A percentile compares a stretch with the other conserved stretches of the same genome.
Evolutionary conservation across 2,329 filamentous ascomycete species (phyloP).

Genomic region (Monilinia aucupariae): DNA sequence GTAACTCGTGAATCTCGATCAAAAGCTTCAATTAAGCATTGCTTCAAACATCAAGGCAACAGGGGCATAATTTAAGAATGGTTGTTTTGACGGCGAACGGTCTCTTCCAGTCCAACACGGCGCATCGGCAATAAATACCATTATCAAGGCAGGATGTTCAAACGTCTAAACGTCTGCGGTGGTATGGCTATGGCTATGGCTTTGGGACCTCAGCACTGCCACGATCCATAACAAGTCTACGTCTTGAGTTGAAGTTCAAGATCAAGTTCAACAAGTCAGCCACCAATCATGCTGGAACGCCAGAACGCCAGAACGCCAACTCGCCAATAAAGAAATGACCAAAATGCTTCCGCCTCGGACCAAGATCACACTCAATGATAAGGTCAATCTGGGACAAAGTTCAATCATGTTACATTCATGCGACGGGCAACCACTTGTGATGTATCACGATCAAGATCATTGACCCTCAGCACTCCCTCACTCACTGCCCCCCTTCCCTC

Average conservation of each 20-base stretch:
- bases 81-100: background rate
- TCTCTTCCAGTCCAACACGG: background rate
- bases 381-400: constrained; percentile 4
- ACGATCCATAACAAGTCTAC: background rate
- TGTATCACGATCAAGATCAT: background rate
- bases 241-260: background rate
- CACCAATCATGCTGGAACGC: too few relatives aligned
- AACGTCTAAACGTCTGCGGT: background rate
- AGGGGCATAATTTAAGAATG: too few relatives aligned
- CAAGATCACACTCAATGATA: background rate
- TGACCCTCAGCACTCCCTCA: too few relatives aligned
- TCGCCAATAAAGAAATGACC: background rate
- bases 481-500: too few relatives aligned
- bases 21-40: too few relatives aligned
- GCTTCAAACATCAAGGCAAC: too few relatives aligned
- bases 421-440: background rate
- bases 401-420: constrained; percentile 14
- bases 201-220: constrained; percentile 4
- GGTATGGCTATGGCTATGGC: too few relatives aligned
- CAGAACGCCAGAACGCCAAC: background rate
- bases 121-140: background rate
- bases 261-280: background rate
- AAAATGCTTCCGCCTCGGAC: background rate
- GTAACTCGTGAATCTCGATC: too few relatives aligned
- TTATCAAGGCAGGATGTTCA: background rate